Conservation (phyloP, 257 asterid species). For the Lycium barbarum region DNA sequence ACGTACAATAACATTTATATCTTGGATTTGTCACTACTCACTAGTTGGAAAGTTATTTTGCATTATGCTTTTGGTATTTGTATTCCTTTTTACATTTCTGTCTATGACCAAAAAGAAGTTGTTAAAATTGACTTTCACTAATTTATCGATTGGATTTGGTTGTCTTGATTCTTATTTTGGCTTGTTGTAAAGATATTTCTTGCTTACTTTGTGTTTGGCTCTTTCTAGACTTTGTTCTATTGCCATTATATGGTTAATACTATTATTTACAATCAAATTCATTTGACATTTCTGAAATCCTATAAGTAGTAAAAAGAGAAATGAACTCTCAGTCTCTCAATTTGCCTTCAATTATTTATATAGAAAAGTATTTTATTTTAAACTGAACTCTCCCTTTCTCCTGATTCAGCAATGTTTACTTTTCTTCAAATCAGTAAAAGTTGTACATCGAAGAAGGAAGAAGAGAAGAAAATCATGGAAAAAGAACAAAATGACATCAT, state of each 20-base stretch:
- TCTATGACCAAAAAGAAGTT: neutral
- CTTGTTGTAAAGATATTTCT: neutral
- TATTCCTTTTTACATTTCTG: neutral
- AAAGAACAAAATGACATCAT: neutral
- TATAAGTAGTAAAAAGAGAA: neutral
- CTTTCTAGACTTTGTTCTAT: neutral
- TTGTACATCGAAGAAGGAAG: neutral
- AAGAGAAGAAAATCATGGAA: neutral
- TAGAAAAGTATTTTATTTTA: too few species aligned
- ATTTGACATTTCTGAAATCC: neutral
- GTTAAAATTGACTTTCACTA: neutral
- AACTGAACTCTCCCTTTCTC: neutral
- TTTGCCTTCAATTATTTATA: too few species aligned
- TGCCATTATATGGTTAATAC: neutral
- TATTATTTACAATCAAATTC: too few species aligned
- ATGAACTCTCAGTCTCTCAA: neutral
- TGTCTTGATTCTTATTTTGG: neutral
- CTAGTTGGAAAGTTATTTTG: neutral
- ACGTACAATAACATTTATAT: neutral
- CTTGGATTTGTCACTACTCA: neutral
- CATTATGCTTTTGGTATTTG: neutral
- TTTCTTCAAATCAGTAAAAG: neutral
- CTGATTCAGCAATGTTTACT: neutral
- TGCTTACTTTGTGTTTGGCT: neutral
- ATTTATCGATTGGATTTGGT: too few species aligned